phyloP scores from a whole-genome alignment of 2,329 filamentous ascomycete genomes.

The Alternaria burnsii region DNA sequence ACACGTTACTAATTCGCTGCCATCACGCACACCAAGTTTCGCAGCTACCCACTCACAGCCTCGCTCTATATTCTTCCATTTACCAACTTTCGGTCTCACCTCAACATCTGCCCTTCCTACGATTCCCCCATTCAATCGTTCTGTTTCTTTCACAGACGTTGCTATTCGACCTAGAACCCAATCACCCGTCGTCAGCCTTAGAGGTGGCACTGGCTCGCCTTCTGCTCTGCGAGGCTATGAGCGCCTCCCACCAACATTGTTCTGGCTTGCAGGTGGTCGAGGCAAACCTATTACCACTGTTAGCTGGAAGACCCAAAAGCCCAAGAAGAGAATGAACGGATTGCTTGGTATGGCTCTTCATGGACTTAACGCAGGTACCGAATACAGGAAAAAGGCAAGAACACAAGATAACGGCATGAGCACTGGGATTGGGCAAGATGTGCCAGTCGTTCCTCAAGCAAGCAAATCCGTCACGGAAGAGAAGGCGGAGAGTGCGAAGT shows the following conservation, averaged over 20 bases:
- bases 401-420: accelerated
- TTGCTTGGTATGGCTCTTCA: slow-evolving; percentile 35
- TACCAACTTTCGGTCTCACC: not conserved
- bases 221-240: slow-evolving; percentile 11
- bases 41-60: not conserved
- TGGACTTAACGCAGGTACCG: slow-evolving; percentile 11
- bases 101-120: not conserved
- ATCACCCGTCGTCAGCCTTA: slow-evolving; percentile 12
- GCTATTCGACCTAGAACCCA: not conserved
- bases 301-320: slow-evolving; percentile 34
- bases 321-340: slow-evolving; percentile 35
- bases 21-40: not conserved
- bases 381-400: not conserved
- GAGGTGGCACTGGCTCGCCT: slow-evolving; percentile 28
- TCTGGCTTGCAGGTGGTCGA: slow-evolving; percentile 37
- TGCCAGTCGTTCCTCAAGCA: not conserved
- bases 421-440: not conserved
- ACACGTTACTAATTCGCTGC: not conserved
- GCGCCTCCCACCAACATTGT: slow-evolving; percentile 26
- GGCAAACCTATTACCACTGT: slow-evolving; percentile 19
- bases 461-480: not conserved
- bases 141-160: not conserved
- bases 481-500: not conserved
- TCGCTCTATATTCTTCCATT: not conserved
- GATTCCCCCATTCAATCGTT: not conserved